These are phyloP conservation scores for Desmodesmus armatus DNA, from an alignment of 139 green algal genomes.

Conservation along the genomic window DNA sequence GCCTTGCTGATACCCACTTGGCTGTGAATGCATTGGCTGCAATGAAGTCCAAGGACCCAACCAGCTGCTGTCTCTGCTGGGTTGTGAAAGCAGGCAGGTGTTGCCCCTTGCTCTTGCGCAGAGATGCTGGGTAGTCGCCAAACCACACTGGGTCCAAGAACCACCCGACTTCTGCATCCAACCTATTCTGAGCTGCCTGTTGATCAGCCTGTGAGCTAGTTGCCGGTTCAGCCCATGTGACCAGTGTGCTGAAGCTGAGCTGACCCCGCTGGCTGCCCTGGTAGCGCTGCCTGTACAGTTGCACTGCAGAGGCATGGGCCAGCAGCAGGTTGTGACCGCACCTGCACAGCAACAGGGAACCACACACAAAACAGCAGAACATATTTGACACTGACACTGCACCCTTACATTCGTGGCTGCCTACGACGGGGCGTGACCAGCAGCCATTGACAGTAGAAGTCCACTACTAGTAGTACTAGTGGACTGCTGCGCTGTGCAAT, in stretches of 20 bases:
- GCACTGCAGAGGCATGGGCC: conserved; percentile 44
- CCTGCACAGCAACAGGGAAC: no score
- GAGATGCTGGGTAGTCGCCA: conserved; percentile 29
- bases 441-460: no score
- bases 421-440: no score
- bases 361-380: no score
- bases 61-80: conserved; percentile 13
- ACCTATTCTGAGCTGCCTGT: conserved; percentile 31
- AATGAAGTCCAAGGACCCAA: conserved; percentile 39
- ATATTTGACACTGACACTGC: no score
- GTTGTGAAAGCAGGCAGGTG: conserved; percentile 38
- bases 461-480: no score
- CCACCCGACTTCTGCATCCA: conserved; percentile 41
- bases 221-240: conserved; percentile 22
- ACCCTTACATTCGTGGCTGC: no score
- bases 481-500: no score
- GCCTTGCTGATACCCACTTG: conserved; percentile 6
- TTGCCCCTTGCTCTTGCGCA: conserved; percentile 14
- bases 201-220: background rate
- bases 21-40: conserved; percentile 36
- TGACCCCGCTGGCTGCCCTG: background rate
- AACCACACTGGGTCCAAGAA: conserved; percentile 33
- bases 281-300: conserved; percentile 47
- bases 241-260: conserved; percentile 38
- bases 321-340: conserved; percentile 53